Evolutionary conservation across 176 grass and related monocot genomes (phyloP), one percentile per base, ranked within the genome.

Genomic region (Carex cristatella): DNA sequence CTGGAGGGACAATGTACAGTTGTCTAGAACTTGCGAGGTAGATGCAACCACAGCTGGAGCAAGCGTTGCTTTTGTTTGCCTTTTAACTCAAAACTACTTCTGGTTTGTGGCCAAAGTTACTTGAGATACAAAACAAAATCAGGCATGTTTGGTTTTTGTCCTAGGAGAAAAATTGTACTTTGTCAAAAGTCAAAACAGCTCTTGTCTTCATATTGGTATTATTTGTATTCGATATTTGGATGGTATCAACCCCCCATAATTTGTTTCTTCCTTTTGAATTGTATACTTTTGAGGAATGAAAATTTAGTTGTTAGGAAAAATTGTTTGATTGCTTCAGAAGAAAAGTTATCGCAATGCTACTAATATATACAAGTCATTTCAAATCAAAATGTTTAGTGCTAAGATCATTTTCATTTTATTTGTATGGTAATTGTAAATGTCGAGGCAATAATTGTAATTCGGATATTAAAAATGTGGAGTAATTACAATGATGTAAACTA

Each of bases 111-210:
- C 12, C 59, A 12, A 70, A 81, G 79, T 81, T 62, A 42, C 58
- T 81, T 81, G 58, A 64, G 58, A 81, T 81, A 33, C 60, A 61
- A 42, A 81, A 62, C 33, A 11, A 81, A n/a, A 14, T 28, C 23
- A 81, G 38, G 4, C 79, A 23, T 46, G 9, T 48, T 1, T 10
- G 9, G 32, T 81, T 46, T 63, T 23, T 23, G 23, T 23, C 23
- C 28, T 42, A 81, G 40, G 32, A 72, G 14, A 0, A 27, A 11
- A 44, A 16, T 13, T 44, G 38, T 44, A 81, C 3, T 56, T 37
- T 59, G 51, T 57, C 33, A 64, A n/a, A 79, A 63, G 60, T 64
- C 79, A 62, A 61, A 63, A 19, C 55, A 80, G 5, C 38, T 42
- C 13, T 60, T 80, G 78, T 80, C 30, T 60, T 11, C 3, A 37